These are phyloP conservation scores for Rhodotorula paludigena DNA, from an alignment of 768 basidiomycete genomes.

Conservation along the genomic window DNA sequence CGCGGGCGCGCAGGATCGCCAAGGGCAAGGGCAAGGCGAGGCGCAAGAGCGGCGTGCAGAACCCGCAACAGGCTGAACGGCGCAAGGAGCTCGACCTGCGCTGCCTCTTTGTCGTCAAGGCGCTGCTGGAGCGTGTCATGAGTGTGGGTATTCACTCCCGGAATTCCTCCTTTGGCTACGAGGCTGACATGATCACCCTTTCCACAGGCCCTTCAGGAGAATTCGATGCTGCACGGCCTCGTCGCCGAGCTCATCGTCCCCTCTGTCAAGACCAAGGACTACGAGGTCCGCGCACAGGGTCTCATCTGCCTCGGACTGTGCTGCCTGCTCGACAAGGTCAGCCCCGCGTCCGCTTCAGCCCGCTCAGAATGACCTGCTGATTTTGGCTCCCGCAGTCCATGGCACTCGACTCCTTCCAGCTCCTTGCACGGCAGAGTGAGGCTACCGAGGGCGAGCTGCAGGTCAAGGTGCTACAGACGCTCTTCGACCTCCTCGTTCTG, in stretches of 20 bases:
- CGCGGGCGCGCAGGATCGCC: neutral
- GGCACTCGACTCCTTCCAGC: slow-evolving; percentile 62
- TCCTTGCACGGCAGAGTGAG: slow-evolving; percentile 74
- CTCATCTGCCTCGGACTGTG: slow-evolving; percentile 74
- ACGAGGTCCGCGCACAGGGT: slow-evolving; percentile 72
- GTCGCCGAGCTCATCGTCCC: slow-evolving; percentile 82
- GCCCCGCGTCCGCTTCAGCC: slow-evolving; percentile 11
- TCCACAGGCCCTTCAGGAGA: slow-evolving; percentile 55
- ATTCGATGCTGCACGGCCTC: slow-evolving; percentile 63
- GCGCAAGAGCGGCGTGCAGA: slow-evolving; percentile 36
- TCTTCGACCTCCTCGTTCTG: slow-evolving; percentile 83
- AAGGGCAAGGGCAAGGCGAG: slow-evolving; percentile 27
- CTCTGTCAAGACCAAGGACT: slow-evolving; percentile 79
- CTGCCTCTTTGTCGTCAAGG: slow-evolving; percentile 70
- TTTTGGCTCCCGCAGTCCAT: slow-evolving; percentile 46
- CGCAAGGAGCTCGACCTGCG: slow-evolving; percentile 65
- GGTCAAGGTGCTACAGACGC: slow-evolving; percentile 65
- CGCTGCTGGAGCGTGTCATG: slow-evolving; percentile 79
- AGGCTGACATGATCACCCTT: neutral
- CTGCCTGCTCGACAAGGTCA: slow-evolving; percentile 68
- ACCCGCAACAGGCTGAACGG: slow-evolving; percentile 56
- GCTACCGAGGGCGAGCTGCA: slow-evolving; percentile 54
- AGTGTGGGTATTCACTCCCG: slow-evolving; percentile 52
- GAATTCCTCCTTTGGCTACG: rapidly evolving
- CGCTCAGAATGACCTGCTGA: slow-evolving; percentile 11